Conservation (phyloP, 2,329 filamentous ascomycete species). For the Penicillium sp. region DNA sequence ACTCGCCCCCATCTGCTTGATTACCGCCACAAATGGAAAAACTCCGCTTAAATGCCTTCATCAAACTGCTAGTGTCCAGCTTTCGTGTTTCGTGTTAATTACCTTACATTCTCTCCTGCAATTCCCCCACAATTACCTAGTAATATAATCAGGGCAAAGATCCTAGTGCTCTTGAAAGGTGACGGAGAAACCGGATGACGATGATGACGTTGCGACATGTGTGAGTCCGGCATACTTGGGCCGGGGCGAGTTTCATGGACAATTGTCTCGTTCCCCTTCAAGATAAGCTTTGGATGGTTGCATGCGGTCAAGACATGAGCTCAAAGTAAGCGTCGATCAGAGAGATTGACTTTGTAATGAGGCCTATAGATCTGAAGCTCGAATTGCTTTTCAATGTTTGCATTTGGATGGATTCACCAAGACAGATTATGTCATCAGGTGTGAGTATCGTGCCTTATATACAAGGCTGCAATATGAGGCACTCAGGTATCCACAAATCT, state of each 20-base stretch:
- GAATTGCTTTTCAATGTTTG: not conserved
- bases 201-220: conserved; percentile 26
- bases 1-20: not conserved
- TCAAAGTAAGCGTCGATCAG: not conserved
- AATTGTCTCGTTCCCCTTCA: not conserved
- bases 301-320: conserved; percentile 1
- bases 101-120: not conserved
- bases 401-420: not conserved
- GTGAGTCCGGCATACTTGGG: conserved; percentile 1
- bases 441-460: not conserved
- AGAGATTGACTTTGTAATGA: not conserved
- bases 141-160: not conserved
- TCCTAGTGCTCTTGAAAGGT: not conserved
- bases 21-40: not conserved
- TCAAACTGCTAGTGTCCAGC: not conserved
- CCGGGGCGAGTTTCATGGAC: conserved; percentile 1
- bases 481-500: not conserved
- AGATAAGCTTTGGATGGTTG: not conserved
- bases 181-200: conserved; percentile 23
- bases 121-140: no score
- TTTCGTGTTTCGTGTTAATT: not conserved
- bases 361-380: not conserved
- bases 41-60: not conserved
- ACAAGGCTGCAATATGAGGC: not conserved
- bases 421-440: conserved; percentile 3